Percentiles rank a stretch among this genome's conserved stretches.
phyloP scores from a whole-genome alignment of 306 rosid genomes.

The Prunus salicina region DNA sequence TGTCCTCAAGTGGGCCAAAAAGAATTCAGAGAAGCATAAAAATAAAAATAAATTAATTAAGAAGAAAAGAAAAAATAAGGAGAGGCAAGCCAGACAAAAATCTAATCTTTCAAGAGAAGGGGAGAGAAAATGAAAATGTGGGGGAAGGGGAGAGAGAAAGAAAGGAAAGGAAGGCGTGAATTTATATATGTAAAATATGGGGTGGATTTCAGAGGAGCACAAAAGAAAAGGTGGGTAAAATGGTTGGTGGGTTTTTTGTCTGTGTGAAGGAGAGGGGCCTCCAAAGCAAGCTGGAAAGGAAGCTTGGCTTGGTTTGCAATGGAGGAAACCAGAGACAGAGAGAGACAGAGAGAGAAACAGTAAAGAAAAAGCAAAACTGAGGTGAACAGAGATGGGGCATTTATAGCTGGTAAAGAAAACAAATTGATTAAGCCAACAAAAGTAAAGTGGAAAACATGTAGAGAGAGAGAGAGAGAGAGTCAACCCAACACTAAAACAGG shows the following conservation, averaged over 20 bases:
- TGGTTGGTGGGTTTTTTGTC: conserved; percentile 60
- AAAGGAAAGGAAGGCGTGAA: conserved; percentile 18
- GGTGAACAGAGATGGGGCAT: conserved; percentile 40
- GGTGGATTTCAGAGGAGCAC: conserved; percentile 28
- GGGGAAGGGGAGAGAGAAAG: conserved; percentile 18
- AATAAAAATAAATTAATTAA: background rate
- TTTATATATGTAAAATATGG: conserved; percentile 11
- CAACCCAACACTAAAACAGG: conserved; percentile 31
- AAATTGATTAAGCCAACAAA: conserved; percentile 34
- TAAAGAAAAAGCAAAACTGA: conserved; percentile 56
- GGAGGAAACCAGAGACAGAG: conserved; percentile 53
- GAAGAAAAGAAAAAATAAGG: background rate
- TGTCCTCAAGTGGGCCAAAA: conserved; percentile 54
- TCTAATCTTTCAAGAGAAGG: conserved; percentile 37
- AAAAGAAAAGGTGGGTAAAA: conserved; percentile 46
- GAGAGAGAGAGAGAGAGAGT: conserved; percentile 22
- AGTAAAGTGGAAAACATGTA: conserved; percentile 20
- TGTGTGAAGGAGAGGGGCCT: conserved; percentile 41
- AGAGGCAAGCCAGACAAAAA: conserved; percentile 56
- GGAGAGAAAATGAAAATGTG: conserved; percentile 14
- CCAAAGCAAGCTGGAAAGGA: conserved; percentile 60
- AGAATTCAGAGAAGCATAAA: conserved; percentile 23
- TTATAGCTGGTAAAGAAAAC: conserved; percentile 40
- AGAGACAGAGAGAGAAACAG: conserved; percentile 42
- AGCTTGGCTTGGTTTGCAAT: conserved; percentile 76